A percentile compares a stretch with the other conserved stretches of the same genome.
Conservation (phyloP, 106 monocot genomes). For the Dendrobium officinale region DNA sequence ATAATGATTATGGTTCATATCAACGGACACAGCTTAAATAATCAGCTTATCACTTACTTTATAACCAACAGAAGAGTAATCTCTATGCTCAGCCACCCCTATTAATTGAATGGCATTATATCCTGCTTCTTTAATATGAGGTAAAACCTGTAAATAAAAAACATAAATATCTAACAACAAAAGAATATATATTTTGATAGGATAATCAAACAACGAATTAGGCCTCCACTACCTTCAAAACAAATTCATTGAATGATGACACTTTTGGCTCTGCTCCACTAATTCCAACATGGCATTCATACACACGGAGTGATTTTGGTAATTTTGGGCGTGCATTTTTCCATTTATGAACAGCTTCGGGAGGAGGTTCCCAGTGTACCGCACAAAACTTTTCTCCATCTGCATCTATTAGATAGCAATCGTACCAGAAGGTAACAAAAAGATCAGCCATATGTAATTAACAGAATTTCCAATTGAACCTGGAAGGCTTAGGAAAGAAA, state of each 20-base stretch:
- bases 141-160: constrained; percentile 54
- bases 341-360: constrained; percentile 80
- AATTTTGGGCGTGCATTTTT: constrained; percentile 46
- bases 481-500: neutral
- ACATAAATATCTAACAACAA: neutral
- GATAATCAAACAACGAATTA: neutral
- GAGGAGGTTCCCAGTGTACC: constrained; percentile 92
- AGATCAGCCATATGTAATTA: neutral
- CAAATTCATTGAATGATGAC: constrained; percentile 88
- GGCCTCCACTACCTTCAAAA: constrained; percentile 38
- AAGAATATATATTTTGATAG: neutral
- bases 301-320: constrained; percentile 79
- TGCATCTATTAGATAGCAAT: constrained; percentile 28
- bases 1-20: neutral
- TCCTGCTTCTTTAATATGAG: constrained; percentile 80
- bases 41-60: constrained; percentile 39
- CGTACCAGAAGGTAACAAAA: neutral
- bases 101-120: constrained; percentile 90
- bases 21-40: neutral
- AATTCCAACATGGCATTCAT: constrained; percentile 96
- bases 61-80: constrained; percentile 97
- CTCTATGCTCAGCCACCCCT: constrained; percentile 78
- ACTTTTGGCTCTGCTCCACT: constrained; percentile 76
- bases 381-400: constrained; percentile 76
- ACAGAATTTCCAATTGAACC: neutral